Evolutionary conservation across 805 yeast genomes (phyloP).

Genomic region (Yarrowia sp.): DNA sequence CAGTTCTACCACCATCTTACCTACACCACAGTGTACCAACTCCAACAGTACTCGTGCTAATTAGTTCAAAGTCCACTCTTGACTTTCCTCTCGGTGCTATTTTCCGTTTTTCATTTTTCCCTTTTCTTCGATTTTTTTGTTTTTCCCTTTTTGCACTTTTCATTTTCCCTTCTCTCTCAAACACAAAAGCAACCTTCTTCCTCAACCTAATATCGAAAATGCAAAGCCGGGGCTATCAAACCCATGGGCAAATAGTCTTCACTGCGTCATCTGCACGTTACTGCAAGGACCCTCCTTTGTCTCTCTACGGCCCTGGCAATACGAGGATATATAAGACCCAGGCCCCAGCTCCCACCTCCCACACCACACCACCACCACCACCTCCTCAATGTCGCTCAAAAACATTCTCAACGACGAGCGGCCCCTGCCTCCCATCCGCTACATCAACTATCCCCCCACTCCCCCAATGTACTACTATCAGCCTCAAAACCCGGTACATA

Average conservation of each 20-base stretch:
- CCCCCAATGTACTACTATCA: slow-evolving; percentile 33
- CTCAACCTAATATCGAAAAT: not conserved
- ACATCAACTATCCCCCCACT: slow-evolving; percentile 36
- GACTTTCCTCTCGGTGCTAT: no score
- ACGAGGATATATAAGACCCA: slow-evolving; percentile 33
- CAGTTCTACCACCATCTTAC: no score
- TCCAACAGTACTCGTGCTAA: no score
- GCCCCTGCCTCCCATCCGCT: slow-evolving; percentile 27
- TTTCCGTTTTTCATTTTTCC: no score
- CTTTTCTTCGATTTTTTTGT: no score
- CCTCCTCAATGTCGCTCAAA: slow-evolving; percentile 25
- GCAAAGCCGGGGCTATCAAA: slow-evolving; percentile 36
- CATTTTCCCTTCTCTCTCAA: not conserved
- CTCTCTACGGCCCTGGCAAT: slow-evolving; percentile 35
- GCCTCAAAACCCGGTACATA: not conserved
- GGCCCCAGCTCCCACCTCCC: not conserved
- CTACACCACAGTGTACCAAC: no score
- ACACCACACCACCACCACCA: not conserved
- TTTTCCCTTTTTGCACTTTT: no score
- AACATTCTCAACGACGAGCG: slow-evolving; percentile 36
- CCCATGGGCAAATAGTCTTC: slow-evolving; percentile 25
- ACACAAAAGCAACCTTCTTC: not conserved
- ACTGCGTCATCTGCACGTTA: slow-evolving; percentile 32
- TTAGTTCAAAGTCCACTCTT: no score
- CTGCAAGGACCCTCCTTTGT: slow-evolving; percentile 39